phyloP scores from a whole-genome alignment of 208 protist species.

The Trypanosoma melophagium region DNA sequence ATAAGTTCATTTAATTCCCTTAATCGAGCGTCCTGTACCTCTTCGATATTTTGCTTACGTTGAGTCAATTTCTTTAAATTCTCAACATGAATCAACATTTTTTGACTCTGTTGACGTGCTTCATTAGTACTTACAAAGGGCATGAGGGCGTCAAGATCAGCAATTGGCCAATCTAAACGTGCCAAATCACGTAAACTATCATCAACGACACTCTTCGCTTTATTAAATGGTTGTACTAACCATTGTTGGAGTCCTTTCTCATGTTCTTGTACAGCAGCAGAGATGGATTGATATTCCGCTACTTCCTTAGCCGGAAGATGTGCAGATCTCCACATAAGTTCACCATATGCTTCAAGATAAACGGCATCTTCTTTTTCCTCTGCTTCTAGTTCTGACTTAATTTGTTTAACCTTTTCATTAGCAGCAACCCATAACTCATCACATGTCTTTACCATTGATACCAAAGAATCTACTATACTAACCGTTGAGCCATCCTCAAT shows the following conservation, averaged over 20 bases:
- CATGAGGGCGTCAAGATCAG: slow-evolving; percentile 82
- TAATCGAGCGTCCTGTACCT: slow-evolving; percentile 38
- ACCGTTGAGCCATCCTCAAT: slow-evolving; percentile 35
- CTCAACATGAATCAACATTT: slow-evolving; percentile 50
- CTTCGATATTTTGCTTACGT: slow-evolving; percentile 36
- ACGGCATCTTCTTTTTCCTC: slow-evolving; percentile 50
- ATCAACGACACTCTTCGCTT: slow-evolving; percentile 47
- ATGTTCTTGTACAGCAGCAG: slow-evolving; percentile 50
- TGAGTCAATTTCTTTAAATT: slow-evolving; percentile 57
- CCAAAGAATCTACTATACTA: slow-evolving; percentile 43
- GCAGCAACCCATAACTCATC: slow-evolving; percentile 51
- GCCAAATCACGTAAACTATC: slow-evolving; percentile 57
- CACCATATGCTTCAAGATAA: slow-evolving; percentile 66
- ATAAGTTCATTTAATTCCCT: slow-evolving; percentile 56
- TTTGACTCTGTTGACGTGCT: slow-evolving; percentile 50
- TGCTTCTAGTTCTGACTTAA: slow-evolving; percentile 51
- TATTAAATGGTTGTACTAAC: slow-evolving; percentile 44
- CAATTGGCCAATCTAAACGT: slow-evolving; percentile 68
- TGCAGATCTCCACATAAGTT: slow-evolving; percentile 72
- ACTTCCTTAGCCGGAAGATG: slow-evolving; percentile 43
- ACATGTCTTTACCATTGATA: slow-evolving; percentile 52
- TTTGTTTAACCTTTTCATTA: slow-evolving; percentile 53
- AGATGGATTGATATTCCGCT: slow-evolving; percentile 55
- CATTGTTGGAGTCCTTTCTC: slow-evolving; percentile 49
- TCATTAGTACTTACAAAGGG: slow-evolving; percentile 74